Evolutionary conservation across 1,284 basidiomycete species (phyloP).

Genomic region (Cutaneotrichosporon cyanovorans): DNA sequence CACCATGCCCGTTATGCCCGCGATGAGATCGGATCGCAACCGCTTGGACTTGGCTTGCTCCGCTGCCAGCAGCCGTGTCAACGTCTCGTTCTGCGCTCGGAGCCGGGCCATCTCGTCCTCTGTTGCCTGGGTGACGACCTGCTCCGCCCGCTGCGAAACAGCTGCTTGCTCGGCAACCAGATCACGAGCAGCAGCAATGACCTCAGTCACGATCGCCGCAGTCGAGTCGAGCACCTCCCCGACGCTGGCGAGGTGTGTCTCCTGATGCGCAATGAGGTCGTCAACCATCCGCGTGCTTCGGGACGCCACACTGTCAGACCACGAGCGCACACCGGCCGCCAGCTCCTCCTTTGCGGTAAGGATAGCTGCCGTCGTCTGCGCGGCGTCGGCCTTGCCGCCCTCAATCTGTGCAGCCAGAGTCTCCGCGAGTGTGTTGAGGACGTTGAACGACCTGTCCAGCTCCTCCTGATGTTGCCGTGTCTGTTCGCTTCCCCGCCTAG

Average conservation of each 20-base stretch:
- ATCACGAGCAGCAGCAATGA: constrained; percentile 55
- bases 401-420: constrained; percentile 55
- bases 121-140: constrained; percentile 52
- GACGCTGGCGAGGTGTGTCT: constrained; percentile 40
- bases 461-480: constrained; percentile 23
- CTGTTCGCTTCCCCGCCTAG: constrained; percentile 51
- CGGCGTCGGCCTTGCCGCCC: constrained; percentile 50
- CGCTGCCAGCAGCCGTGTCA: constrained; percentile 57
- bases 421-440: constrained; percentile 58
- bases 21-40: constrained; percentile 63
- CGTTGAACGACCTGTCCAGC: constrained; percentile 49
- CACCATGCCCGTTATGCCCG: constrained; percentile 63
- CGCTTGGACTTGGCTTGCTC: constrained; percentile 61
- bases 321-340: constrained; percentile 34
- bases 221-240: constrained; percentile 38
- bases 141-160: constrained; percentile 51
- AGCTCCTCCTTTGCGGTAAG: constrained; percentile 29
- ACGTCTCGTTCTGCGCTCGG: constrained; percentile 62
- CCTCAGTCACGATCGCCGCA: constrained; percentile 53
- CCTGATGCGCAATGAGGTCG: constrained; percentile 38
- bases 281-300: constrained; percentile 32
- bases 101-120: constrained; percentile 60
- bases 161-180: constrained; percentile 56
- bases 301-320: constrained; percentile 29
- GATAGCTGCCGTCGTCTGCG: constrained; percentile 48